Evolutionary conservation across 2,329 filamentous ascomycete species (phyloP), one percentile per base, ranked within the genome.

Genomic region (Aspergillus hiratsukae): DNA sequence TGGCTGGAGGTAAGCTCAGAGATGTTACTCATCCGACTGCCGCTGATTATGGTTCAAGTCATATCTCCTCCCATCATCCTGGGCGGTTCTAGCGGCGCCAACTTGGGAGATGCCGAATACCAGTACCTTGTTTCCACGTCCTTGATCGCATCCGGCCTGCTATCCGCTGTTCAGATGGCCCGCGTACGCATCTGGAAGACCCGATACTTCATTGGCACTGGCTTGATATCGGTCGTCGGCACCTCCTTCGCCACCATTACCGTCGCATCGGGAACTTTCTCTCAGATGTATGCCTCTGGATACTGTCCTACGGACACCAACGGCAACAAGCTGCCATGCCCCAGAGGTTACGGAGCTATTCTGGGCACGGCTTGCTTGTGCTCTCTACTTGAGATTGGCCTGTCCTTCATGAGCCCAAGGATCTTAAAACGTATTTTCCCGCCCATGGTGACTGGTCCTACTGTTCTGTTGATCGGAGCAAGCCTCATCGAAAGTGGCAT

Each of bases 111-210:
- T 0, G 78, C 78, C 4, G 72, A 80, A 4, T 81, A 84, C 35
- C 80, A 85, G 63, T 89, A 89, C 64, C 80, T 89, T 1, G 86
- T 89, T 5, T 88, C 85, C 17, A 86, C 86, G 0, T 84, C 85
- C 0, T 77, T 89, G 54, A 88, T 90, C 56, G 83, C 85, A 23
- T 87, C 83, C 41, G 86, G 86, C 8, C 77, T 89, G 48, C 76
- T 88, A 2, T 87, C 84, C 5, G 76, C 82, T 0, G 75, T 89
- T 27, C 87, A 89, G 65, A 88, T 89, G 61, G 85, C 83, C 1
- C 79, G 84, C 4, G 82, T 88, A 57, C 85, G 86, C 61, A 80
- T 89, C 57, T 80, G 76, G 60, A 78, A 78, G 57, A 86, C 85
- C 0, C 84, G 83, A 2, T 88, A 87, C 65, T 85, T 78, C 59